Percentiles rank a stretch among this genome's conserved stretches.
Evolutionary conservation across 305 asterid species (phyloP).

Genomic region (Andrographis paniculata): DNA sequence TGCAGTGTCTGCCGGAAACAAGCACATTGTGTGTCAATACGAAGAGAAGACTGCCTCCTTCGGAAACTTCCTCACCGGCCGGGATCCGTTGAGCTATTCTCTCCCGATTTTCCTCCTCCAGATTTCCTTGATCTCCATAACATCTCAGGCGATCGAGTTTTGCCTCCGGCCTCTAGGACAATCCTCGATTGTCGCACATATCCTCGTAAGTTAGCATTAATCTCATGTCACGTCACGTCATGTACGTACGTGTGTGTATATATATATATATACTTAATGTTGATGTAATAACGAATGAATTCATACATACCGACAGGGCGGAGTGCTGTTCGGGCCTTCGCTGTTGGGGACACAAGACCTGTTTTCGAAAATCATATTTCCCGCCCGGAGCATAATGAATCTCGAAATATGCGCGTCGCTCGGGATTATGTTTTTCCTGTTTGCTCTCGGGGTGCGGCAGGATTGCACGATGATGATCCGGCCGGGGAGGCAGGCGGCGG

Average conservation of each 20-base stretch:
- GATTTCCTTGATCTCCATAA: conserved; percentile 37
- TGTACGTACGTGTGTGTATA: too few species aligned
- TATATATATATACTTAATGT: background rate
- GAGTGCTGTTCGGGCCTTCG: conserved; percentile 66
- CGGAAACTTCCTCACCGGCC: conserved; percentile 24
- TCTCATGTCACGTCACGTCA: too few species aligned
- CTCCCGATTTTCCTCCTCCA: conserved; percentile 59
- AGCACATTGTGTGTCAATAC: conserved; percentile 34
- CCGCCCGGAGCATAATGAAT: conserved; percentile 31
- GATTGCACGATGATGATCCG: conserved; percentile 39
- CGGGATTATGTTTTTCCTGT: conserved; percentile 60
- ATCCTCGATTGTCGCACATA: conserved; percentile 54
- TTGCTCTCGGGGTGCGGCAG: conserved; percentile 49
- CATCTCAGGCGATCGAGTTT: conserved; percentile 38
- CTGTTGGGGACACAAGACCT: conserved; percentile 29
- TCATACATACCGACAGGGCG: conserved; percentile 36
- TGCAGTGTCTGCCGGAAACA: conserved; percentile 23
- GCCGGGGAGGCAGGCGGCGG: conserved; percentile 33
- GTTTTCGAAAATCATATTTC: conserved; percentile 34
- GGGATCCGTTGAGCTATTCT: conserved; percentile 42
- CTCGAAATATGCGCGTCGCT: conserved; percentile 45
- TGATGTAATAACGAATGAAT: too few species aligned
- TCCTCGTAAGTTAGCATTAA: conserved; percentile 42
- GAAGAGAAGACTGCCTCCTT: conserved; percentile 23
- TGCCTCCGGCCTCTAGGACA: conserved; percentile 68